Conservation (phyloP, 345 rosid genomes). For the Bruguiera gymnorhiza region DNA sequence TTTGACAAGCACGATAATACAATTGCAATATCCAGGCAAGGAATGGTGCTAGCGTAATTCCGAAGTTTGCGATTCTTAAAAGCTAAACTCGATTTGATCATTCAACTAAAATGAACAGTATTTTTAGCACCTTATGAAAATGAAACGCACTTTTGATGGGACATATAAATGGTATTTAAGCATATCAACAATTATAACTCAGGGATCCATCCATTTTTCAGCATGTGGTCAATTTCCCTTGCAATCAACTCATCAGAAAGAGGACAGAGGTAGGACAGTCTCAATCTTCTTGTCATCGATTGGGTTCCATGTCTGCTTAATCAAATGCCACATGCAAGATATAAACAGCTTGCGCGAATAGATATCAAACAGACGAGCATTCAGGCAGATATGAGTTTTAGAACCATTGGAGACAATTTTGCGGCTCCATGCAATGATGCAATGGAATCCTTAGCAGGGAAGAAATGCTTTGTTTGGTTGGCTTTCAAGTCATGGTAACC, state of each 20-base stretch:
- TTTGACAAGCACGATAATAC: too few relatives aligned
- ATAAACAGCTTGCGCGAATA: not conserved
- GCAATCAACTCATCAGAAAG: constrained; percentile 45
- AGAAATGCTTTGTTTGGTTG: constrained; percentile 20
- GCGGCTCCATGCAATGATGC: constrained; percentile 30
- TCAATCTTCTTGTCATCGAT: constrained; percentile 54
- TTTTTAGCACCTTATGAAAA: not conserved
- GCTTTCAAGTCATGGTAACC: constrained; percentile 37
- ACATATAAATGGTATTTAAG: not conserved
- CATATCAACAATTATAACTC: constrained; percentile 32
- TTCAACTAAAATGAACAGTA: not conserved
- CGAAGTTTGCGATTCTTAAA: too few relatives aligned
- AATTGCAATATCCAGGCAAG: too few relatives aligned
- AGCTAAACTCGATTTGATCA: too few relatives aligned
- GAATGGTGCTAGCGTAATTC: too few relatives aligned
- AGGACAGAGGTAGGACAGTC: constrained; percentile 54
- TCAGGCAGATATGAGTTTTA: constrained; percentile 25
- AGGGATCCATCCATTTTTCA: constrained; percentile 62
- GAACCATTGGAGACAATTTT: constrained; percentile 57
- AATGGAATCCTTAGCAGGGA: constrained; percentile 32
- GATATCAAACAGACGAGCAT: not conserved
- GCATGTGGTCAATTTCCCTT: constrained; percentile 58
- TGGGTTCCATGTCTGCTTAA: constrained; percentile 59
- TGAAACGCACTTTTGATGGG: too few relatives aligned
- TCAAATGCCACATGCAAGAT: not conserved